Evolutionary conservation across 345 rosid species (phyloP).

Genomic region (Acer saccharum): DNA sequence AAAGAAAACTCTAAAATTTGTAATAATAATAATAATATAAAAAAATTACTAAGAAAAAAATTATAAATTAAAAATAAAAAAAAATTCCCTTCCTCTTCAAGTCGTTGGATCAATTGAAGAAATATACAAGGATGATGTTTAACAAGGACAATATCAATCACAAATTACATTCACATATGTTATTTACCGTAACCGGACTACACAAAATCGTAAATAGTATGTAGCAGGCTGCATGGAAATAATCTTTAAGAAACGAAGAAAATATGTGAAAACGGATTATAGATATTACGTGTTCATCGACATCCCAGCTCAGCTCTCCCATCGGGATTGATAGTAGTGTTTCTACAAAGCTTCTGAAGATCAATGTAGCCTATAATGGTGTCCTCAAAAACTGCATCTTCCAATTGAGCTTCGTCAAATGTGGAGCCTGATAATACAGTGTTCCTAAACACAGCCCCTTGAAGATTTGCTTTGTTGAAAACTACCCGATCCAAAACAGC

Average conservation of each 20-base stretch:
- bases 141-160: no score
- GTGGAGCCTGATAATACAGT: conserved; percentile 82
- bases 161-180: no score
- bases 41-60: no score
- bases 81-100: neutral
- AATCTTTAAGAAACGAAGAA: neutral
- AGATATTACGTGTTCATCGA: conserved; percentile 34
- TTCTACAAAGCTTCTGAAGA: conserved; percentile 65
- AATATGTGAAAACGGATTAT: neutral
- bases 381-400: conserved; percentile 69
- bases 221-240: neutral
- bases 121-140: neutral
- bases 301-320: conserved; percentile 64
- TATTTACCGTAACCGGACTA: neutral
- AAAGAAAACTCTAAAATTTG: no score
- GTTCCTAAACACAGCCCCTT: conserved; percentile 83
- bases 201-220: neutral
- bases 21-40: no score
- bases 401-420: conserved; percentile 64
- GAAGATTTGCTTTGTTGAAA: conserved; percentile 69
- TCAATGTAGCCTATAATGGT: conserved; percentile 74
- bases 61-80: no score
- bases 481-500: conserved; percentile 90
- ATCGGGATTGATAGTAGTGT: conserved; percentile 44
- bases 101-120: neutral